Evolutionary conservation across 192 early-diverging fungal species (phyloP).

Genomic region (Backusella tuberculispora): DNA sequence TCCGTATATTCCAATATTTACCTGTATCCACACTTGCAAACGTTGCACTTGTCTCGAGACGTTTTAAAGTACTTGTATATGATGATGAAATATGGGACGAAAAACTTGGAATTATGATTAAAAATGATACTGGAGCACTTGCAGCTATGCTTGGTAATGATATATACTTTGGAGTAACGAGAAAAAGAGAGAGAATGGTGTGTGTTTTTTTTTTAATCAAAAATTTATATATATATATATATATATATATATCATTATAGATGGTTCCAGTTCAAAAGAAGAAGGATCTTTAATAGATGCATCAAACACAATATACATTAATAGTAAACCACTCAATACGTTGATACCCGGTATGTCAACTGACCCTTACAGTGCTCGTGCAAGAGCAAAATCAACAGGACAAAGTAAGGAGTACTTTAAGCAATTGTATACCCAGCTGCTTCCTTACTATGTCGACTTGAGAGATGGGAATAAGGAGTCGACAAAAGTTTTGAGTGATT

Average conservation of each 20-base stretch:
- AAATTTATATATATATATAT: not conserved
- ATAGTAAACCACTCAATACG: conserved; percentile 40
- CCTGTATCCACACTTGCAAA: conserved; percentile 51
- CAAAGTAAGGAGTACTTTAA: conserved; percentile 64
- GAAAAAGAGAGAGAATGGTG: not conserved
- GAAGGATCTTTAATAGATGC: conserved; percentile 22
- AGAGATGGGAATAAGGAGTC: conserved; percentile 65
- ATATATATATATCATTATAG: conserved; percentile 11
- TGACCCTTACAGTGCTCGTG: conserved; percentile 51
- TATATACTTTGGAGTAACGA: not conserved
- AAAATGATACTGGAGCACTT: conserved; percentile 27
- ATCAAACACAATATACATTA: conserved; percentile 28
- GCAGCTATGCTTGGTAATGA: conserved; percentile 26
- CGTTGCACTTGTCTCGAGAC: conserved; percentile 64
- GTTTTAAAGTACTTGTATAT: conserved; percentile 80
- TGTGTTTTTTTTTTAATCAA: not conserved
- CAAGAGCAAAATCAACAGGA: conserved; percentile 52
- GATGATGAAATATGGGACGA: conserved; percentile 76
- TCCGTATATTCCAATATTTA: conserved; percentile 50
- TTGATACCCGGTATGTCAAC: conserved; percentile 51
- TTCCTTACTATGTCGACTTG: conserved; percentile 77
- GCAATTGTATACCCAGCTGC: conserved; percentile 59
- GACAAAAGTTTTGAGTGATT: conserved; percentile 67
- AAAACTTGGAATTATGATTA: conserved; percentile 51
- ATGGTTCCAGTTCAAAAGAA: conserved; percentile 11